Evolutionary conservation across 805 yeast species (phyloP).

Genomic region (Ogataea glucozyma): DNA sequence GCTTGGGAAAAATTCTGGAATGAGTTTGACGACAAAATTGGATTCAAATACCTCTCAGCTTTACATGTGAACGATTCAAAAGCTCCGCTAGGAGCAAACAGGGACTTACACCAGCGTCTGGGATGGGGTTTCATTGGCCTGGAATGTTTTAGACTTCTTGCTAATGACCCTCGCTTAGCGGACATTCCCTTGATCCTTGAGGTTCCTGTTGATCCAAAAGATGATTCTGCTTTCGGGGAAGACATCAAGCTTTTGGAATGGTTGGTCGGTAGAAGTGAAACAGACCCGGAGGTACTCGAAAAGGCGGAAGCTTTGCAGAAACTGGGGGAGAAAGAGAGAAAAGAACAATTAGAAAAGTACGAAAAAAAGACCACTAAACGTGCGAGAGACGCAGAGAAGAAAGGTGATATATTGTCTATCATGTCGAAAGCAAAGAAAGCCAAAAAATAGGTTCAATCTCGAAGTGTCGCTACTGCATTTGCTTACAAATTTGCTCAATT

Average conservation of each 20-base stretch:
- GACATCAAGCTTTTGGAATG: constrained; percentile 84
- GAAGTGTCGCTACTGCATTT: too few relatives aligned
- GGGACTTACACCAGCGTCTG: constrained; percentile 87
- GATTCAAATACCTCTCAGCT: constrained; percentile 72
- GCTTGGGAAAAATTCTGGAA: constrained; percentile 69
- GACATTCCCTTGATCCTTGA: constrained; percentile 82
- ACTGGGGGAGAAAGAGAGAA: constrained; percentile 68
- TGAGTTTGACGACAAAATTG: constrained; percentile 71
- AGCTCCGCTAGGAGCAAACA: constrained; percentile 85
- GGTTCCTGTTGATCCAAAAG: constrained; percentile 69
- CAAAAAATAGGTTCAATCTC: constrained; percentile 27
- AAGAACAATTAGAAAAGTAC: constrained; percentile 64
- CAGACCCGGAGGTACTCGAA: constrained; percentile 54
- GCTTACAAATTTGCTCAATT: too few relatives aligned
- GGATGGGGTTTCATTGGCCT: constrained; percentile 90
- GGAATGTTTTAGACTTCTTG: constrained; percentile 76
- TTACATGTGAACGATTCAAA: constrained; percentile 94
- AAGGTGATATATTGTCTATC: constrained; percentile 27
- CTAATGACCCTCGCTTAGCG: constrained; percentile 63
- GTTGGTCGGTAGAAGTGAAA: constrained; percentile 58
- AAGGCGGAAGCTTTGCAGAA: constrained; percentile 52
- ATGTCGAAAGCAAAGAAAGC: constrained; percentile 24
- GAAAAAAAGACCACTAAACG: constrained; percentile 50
- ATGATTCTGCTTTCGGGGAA: constrained; percentile 68
- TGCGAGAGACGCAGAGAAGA: constrained; percentile 20